These are phyloP conservation scores for Begonia loranthoides DNA, from an alignment of 306 rosid species.

Conservation along the genomic window DNA sequence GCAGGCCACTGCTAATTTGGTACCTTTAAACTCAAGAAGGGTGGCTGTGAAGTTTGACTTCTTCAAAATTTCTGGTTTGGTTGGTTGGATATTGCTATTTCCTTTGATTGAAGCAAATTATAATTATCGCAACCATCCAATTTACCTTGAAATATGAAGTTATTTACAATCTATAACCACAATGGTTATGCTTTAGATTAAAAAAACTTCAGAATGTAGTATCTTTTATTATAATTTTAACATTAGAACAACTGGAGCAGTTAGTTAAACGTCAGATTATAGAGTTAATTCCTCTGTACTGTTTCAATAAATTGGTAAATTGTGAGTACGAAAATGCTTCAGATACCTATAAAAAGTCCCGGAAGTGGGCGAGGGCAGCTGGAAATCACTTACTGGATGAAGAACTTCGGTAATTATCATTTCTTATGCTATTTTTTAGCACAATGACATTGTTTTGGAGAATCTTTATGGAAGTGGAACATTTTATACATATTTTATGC, in stretches of 20 bases:
- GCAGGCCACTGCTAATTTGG: conserved; percentile 84
- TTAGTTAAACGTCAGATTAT: too few relatives aligned
- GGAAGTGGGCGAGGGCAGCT: conserved; percentile 69
- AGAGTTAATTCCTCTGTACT: too few relatives aligned
- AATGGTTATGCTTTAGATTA: too few relatives aligned
- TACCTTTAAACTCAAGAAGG: conserved; percentile 63
- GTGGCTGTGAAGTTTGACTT: conserved; percentile 71
- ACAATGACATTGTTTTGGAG: neutral
- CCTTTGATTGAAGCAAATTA: neutral
- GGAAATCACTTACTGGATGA: conserved; percentile 73
- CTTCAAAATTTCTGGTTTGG: conserved; percentile 69
- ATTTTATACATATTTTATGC: too few relatives aligned
- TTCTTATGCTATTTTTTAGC: neutral
- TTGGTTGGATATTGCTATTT: conserved; percentile 22
- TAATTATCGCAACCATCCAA: too few relatives aligned
- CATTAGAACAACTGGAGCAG: too few relatives aligned
- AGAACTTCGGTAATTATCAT: conserved; percentile 52
- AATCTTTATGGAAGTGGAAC: too few relatives aligned
- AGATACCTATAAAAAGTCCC: conserved; percentile 79
- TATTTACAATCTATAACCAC: too few relatives aligned
- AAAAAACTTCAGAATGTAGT: too few relatives aligned
- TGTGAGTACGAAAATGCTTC: neutral
- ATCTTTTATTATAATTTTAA: too few relatives aligned
- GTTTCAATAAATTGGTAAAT: too few relatives aligned
- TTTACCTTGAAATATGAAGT: too few relatives aligned